Percentiles rank a stretch among this genome's conserved stretches.
Conservation (phyloP, 495 filamentous ascomycete species). For the Penicillium longicatenatum region DNA sequence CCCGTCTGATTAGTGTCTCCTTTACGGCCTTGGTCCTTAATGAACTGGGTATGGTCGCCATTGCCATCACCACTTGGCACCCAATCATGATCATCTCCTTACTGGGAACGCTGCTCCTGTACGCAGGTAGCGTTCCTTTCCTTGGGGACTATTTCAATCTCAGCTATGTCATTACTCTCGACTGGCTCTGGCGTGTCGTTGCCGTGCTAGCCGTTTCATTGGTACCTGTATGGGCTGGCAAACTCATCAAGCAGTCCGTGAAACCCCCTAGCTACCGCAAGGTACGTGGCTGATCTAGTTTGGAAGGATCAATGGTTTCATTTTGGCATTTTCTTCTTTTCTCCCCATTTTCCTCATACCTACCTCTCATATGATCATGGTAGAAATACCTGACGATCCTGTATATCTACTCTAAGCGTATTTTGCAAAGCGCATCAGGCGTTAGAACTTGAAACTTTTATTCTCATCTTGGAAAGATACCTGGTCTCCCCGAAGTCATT, state of each 20-base stretch:
- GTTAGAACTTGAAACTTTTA: conserved; percentile 5
- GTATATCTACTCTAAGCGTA: conserved; percentile 22
- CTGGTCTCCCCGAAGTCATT: background rate
- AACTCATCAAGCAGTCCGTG: conserved; percentile 78
- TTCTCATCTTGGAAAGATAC: background rate
- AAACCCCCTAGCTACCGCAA: conserved; percentile 95
- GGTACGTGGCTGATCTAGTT: conserved; percentile 67
- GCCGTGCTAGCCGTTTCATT: conserved; percentile 78
- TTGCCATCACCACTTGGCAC: conserved; percentile 97
- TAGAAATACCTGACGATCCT: background rate
- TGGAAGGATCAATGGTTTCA: background rate
- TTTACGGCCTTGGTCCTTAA: conserved; percentile 93
- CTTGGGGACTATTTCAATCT: conserved; percentile 90
- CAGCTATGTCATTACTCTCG: conserved; percentile 71
- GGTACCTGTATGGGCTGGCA: conserved; percentile 83
- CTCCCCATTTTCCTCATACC: conserved; percentile 6
- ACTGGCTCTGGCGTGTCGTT: conserved; percentile 84
- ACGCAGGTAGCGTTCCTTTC: conserved; percentile 82
- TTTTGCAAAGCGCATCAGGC: conserved; percentile 21
- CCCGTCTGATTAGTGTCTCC: conserved; percentile 82
- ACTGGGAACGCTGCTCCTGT: conserved; percentile 77
- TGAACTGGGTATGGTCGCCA: conserved; percentile 94
- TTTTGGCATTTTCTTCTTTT: conserved; percentile 1
- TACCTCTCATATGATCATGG: conserved; percentile 7
- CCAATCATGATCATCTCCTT: conserved; percentile 85